Conservation (phyloP, 2,329 filamentous ascomycete species). For the Orbilia brochopaga region DNA sequence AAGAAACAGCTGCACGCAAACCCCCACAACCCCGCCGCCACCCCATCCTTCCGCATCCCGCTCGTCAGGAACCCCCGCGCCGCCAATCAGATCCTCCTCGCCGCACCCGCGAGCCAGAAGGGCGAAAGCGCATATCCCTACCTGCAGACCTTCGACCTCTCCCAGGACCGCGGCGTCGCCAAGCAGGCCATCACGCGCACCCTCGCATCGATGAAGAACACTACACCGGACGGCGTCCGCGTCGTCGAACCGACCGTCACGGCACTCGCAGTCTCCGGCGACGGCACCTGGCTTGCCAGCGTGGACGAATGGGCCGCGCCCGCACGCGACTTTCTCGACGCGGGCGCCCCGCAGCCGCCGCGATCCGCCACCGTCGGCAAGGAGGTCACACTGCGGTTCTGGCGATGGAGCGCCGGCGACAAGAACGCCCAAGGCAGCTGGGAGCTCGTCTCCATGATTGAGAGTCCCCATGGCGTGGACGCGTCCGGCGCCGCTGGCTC, state of each 20-base stretch:
- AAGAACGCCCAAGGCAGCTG: conserved; percentile 64
- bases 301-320: conserved; percentile 89
- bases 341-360: conserved; percentile 56
- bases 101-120: conserved; percentile 69
- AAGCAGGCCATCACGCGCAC: conserved; percentile 89
- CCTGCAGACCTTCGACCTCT: conserved; percentile 87
- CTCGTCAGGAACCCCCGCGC: conserved; percentile 69
- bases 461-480: conserved; percentile 73
- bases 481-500: conserved; percentile 61
- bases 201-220: conserved; percentile 80
- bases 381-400: conserved; percentile 90
- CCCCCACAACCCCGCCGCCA: conserved; percentile 12
- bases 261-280: conserved; percentile 74
- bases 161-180: conserved; percentile 75
- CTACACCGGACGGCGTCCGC: conserved; percentile 72
- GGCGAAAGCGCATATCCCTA: conserved; percentile 61
- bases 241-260: conserved; percentile 80
- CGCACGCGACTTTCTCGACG: conserved; percentile 68
- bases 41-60: conserved; percentile 61
- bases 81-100: conserved; percentile 70
- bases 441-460: conserved; percentile 80
- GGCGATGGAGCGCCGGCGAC: conserved; percentile 65
- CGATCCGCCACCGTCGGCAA: conserved; percentile 61
- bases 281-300: conserved; percentile 89
- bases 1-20: conserved; percentile 7